Base-by-base conservation (phyloP, 495 filamentous ascomycete species). In the Aspergillus olivimuriae region DNA sequence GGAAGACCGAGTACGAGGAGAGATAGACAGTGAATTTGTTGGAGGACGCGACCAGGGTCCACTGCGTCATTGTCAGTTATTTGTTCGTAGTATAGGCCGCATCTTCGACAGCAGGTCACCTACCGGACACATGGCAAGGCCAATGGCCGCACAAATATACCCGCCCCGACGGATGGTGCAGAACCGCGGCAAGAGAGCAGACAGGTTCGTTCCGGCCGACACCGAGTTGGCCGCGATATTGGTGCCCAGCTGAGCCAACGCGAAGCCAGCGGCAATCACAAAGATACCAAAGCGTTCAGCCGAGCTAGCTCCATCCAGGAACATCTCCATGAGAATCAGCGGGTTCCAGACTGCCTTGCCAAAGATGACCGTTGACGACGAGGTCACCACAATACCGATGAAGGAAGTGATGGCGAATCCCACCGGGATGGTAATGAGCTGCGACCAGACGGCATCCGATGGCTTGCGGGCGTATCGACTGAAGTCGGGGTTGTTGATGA, bases 1-100 rank as follows among this genome's bases (percentile, higher is more conserved):
- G 80, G 68, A 96, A 96, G 46, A 96, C 86, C 12, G 86, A 89
- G 69, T 96, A 95, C 16, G 90, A 85, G 11, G 86, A 91, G 5
- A 96, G 81, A 55, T 95, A 96, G 34, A 86, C 89, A 11, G 85
- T 90, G 70, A 96, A 96, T 59, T 85, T 80, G 66, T 94, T 95
- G n/a, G 78, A 76, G 4, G 72, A 65, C 0, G 76, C 80, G 15
- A 94, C 78, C 0, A 96, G 72, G 46, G 84, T 86, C 82, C 87
- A 95, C 65, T 74, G 34, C 21, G 1, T 18, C 9, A n/a, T 28
- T 14, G 11, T 17, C 20, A 26, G 1, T 26, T 42, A 18, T 22
- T 42, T n/a, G n/a, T n/a, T n/a, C n/a, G n/a, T n/a, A n/a, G n/a
- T n/a, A n/a, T n/a, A n/a, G n/a, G n/a, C n/a, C n/a, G n/a, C n/a